phyloP scores from a whole-genome alignment of 768 basidiomycete genomes.

The Neoboletus brunneissimus region DNA sequence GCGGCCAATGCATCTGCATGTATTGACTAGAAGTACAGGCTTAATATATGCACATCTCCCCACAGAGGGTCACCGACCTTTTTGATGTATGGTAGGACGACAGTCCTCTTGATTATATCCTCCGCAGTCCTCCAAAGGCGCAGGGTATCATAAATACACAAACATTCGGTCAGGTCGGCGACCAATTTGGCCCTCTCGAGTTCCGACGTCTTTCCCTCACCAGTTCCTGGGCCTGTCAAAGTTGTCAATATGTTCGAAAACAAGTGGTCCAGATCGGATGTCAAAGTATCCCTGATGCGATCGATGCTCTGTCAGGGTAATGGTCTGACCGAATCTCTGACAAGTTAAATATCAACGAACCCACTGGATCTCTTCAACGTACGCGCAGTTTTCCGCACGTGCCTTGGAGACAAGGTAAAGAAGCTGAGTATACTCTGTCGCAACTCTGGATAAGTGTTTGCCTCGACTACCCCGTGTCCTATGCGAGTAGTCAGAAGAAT shows the following conservation, averaged over 20 bases:
- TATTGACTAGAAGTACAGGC: constrained; percentile 55
- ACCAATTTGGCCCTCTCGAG: constrained; percentile 61
- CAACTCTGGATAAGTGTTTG: constrained; percentile 81
- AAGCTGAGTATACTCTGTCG: constrained; percentile 88
- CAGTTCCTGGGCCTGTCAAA: constrained; percentile 49
- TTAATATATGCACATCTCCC: background rate
- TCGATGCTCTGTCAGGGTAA: constrained; percentile 64
- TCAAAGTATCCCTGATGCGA: constrained; percentile 79
- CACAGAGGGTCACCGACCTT: constrained; percentile 47
- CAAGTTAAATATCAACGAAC: constrained; percentile 45
- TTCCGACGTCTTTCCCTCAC: constrained; percentile 51
- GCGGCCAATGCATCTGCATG: constrained; percentile 63
- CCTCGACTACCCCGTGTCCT: constrained; percentile 64
- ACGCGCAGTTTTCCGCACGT: constrained; percentile 67
- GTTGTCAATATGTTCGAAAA: constrained; percentile 61
- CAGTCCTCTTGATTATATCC: constrained; percentile 70
- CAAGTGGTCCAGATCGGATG: constrained; percentile 80
- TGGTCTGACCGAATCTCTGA: constrained; percentile 6
- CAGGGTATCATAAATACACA: constrained; percentile 76
- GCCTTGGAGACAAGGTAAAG: constrained; percentile 89
- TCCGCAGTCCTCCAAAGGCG: constrained; percentile 86
- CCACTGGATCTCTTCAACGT: constrained; percentile 82
- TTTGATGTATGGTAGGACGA: constrained; percentile 73
- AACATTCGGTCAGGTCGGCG: constrained; percentile 72
- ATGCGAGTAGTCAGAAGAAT: constrained; percentile 8